Base-by-base conservation (phyloP, 495 filamentous ascomycete species). In the Aspergillus sclerotiicarbonarius region DNA sequence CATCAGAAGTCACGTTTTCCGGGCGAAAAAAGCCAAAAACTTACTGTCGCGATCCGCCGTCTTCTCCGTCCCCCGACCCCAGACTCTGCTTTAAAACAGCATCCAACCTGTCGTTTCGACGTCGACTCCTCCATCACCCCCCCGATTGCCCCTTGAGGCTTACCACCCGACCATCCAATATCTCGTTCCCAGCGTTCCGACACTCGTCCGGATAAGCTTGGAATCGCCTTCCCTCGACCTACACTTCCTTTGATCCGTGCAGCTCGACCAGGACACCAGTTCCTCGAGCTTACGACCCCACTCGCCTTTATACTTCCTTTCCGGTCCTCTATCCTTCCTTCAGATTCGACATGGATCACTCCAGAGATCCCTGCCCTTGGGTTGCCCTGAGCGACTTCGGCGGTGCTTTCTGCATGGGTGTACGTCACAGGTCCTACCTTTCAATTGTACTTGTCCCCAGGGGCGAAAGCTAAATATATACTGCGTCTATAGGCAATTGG, bases 321-420 rank as follows among this genome's bases (percentile, higher is more conserved):
- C 56, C 33, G 51, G 45, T 50, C 55, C 53, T 25, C 51, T 43
- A 43, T 41, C 18, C 12, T 33, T 55, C 25, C 37, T 48, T 57
- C 48, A 49, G 10, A 71, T 57, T 69, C 60, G 65, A 51, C 39
- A 96, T 96, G 90, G 94, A 98, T 85, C 93, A 97, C 77, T 87
- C 90, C 48, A 80, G 94, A 74, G 94, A 97, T 75, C 93, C 93
- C 53, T 97, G 94, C 71, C 94, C 95, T 39, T 97, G 90, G 90
- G 93, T 98, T 64, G 86, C 92, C 57, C 82, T 98, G 58, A 96
- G 89, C 71, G 94, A 98, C 71, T 97, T 97, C 63, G 94, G 94
- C 61, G 94, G 94, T 72, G 95, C 94, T 51, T 98, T 98, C 69
- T 87, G 84, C 67, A 98, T 98, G 93, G 93, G 93, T 58, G 91